A percentile compares a stretch with the other conserved stretches of the same genome.
Evolutionary conservation across 2,329 filamentous ascomycete species (phyloP).

Genomic region (Alternaria sp.): DNA sequence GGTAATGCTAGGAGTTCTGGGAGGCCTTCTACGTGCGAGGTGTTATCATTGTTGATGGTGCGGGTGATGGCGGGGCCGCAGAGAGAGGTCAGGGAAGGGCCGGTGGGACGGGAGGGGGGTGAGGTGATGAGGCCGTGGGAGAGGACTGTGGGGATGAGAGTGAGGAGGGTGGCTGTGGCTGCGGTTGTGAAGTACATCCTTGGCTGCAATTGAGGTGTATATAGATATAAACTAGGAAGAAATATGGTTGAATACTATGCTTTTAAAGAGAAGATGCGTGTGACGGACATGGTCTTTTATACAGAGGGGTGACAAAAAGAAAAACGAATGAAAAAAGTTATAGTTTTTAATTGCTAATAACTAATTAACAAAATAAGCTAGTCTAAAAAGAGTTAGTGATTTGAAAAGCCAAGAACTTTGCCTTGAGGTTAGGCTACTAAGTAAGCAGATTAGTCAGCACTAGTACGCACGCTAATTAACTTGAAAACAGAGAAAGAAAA

Average conservation of each 20-base stretch:
- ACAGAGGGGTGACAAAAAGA: too few species aligned
- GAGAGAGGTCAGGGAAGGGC: slow-evolving; percentile 58
- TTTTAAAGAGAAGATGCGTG: neutral
- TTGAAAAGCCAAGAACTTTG: too few species aligned
- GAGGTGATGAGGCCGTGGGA: slow-evolving; percentile 63
- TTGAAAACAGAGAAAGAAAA: too few species aligned
- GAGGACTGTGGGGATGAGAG: slow-evolving; percentile 28
- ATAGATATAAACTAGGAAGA: neutral
- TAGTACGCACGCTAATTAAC: too few species aligned
- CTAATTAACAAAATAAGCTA: too few species aligned
- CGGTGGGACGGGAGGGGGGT: slow-evolving; percentile 61
- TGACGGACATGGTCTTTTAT: slow-evolving; percentile 1
- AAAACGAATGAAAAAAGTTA: too few species aligned
- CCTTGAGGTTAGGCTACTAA: too few species aligned
- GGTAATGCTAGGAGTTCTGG: slow-evolving; percentile 45
- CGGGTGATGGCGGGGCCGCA: slow-evolving; percentile 63
- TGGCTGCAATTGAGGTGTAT: neutral
- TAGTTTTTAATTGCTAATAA: too few species aligned
- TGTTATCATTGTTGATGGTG: slow-evolving; percentile 60
- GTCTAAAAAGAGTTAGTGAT: too few species aligned
- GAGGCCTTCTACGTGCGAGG: slow-evolving; percentile 55
- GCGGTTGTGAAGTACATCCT: slow-evolving; percentile 29
- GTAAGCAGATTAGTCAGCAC: too few species aligned
- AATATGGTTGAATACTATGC: neutral
- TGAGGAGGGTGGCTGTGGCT: slow-evolving; percentile 19